Evolutionary conservation across 768 basidiomycete genomes (phyloP), one percentile per base, ranked within the genome.

Genomic region (Mycena albidolilacea): DNA sequence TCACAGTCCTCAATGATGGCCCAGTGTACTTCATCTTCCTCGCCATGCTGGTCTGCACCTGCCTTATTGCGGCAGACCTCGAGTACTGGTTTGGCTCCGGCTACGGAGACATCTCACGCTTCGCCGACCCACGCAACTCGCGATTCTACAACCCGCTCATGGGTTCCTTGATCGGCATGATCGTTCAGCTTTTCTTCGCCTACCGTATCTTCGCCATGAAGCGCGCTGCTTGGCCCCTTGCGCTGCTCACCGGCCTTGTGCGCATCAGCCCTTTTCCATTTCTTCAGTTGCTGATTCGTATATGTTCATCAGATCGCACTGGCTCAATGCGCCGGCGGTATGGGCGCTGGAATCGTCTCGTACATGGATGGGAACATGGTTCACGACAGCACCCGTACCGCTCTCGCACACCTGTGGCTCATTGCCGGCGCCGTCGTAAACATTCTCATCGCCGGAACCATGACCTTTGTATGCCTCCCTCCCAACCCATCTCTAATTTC

Each of bases 1-100:
- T 41, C 17, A 5, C 55, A 38, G 4, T 41, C 6, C 43, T 39
- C 12, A 62, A 30, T 5, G 3, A 9, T 41, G 17, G 3, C 19
- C n/a, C 23, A 73, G 72, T 74, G 23, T 71, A 74, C 60, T 74
- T 70, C 61, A 52, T 67, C 59, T 59, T 70, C 65, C 60, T 70
- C 59, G 61, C 10, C 60, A 21, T 71, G 50, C 48, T 60, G 50
- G 59, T 54, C 21, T 67, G 43, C 62, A 63, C 46, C 23, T 41
- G 43, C 23, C 60, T 74, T 52, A 70, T 57, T 38, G 69, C 60
- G 14, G 46, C 37, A 0, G 73, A 74, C 37, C 38, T 48, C 15
- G 59, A 74, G 21, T 70, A 19, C 55, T 71, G 73, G 73, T 74
- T 63, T 19, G 73, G 64, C 37, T 11, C 21, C 1, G 73, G 69